Conservation (phyloP, 73 alveolate genomes). For the Paramecium caudatum region DNA sequence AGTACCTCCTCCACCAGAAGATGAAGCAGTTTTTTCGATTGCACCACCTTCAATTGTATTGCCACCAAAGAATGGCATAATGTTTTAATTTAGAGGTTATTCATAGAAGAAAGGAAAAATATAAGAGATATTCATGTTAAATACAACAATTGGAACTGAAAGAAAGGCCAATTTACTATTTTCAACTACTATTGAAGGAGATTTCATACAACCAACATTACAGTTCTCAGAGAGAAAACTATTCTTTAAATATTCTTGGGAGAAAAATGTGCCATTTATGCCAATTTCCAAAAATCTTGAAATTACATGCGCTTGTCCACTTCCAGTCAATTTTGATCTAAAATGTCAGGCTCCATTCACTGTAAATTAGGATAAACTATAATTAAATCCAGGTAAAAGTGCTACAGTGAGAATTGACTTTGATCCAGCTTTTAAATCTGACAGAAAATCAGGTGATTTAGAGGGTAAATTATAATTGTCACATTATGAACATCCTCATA, state of each 20-base stretch:
- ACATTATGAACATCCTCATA: slow-evolving; percentile 99
- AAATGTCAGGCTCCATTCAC: slow-evolving; percentile 91
- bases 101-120: slow-evolving; percentile 87
- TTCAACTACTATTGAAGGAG: slow-evolving; percentile 96
- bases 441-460: slow-evolving; percentile 95
- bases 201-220: slow-evolving; percentile 97
- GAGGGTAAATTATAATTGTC: slow-evolving; percentile 94
- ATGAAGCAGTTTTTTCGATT: slow-evolving; percentile 87
- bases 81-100: slow-evolving; percentile 87
- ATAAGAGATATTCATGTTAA: slow-evolving; percentile 92
- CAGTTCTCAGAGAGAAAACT: slow-evolving; percentile 96
- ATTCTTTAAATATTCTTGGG: slow-evolving; percentile 96
- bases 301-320: slow-evolving; percentile 85
- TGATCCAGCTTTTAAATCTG: slow-evolving; percentile 99
- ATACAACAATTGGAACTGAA: slow-evolving; percentile 96
- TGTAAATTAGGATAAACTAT: slow-evolving; percentile 85
- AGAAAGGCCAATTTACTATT: slow-evolving; percentile 96
- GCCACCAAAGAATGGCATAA: slow-evolving; percentile 85
- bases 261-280: slow-evolving; percentile 94
- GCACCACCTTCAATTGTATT: slow-evolving; percentile 88
- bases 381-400: slow-evolving; percentile 93
- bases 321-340: slow-evolving; percentile 89
- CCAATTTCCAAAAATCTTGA: slow-evolving; percentile 91
- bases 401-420: slow-evolving; percentile 95
- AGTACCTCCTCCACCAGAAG: slow-evolving; percentile 80